Evolutionary conservation across 2,329 filamentous ascomycete genomes (phyloP), one percentile per base, ranked within the genome.

Genomic region (Amphichorda felina): DNA sequence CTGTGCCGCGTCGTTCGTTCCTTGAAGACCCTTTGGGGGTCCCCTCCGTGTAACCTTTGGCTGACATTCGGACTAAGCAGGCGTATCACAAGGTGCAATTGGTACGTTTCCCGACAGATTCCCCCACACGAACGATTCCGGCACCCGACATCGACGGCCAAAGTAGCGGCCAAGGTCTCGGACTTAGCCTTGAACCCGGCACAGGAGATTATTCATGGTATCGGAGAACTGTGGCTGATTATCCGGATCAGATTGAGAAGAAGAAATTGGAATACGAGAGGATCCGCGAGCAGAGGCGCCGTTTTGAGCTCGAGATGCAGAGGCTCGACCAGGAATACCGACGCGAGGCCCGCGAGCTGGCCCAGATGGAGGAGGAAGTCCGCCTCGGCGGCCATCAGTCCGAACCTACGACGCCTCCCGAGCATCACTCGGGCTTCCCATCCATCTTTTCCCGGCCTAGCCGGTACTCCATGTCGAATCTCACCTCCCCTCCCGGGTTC

Each of bases 401-500:
- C 47, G 89, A 96, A 61, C 91, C 91, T 13, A 95, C 91, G 2
- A 98, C 91, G 16, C 91, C 91, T 16, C 91, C 91, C 22, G 91
- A 96, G 57, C 89, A 91, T 56, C 80, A 79, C 47, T 76, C 63
- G 80, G 38, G 79, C 30, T 89, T 94, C 50, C 78, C 82, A 38
- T 78, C 77, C 49, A 77, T 82, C 45, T 83, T 91, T 53, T 86
- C 85, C 37, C 77, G 86, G 29, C 83, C 86, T 30, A 88, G 88
- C 54, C 76, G 88, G 42, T 89, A 94, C 63, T 94, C 89, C 36
- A 82, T 83, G 41, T 88, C 87, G 26, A 91, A 84, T 61, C 68
- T 95, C 50, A 81, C 82, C 30, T 89, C 86, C 25, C 82, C 86
- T 30, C 82, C 82, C 4, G 82, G 82, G 31, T 60, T 84, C 37